These are phyloP conservation scores for Pythium aristosporum DNA, from an alignment of 352 stramenopile species.

Conservation along the genomic window DNA sequence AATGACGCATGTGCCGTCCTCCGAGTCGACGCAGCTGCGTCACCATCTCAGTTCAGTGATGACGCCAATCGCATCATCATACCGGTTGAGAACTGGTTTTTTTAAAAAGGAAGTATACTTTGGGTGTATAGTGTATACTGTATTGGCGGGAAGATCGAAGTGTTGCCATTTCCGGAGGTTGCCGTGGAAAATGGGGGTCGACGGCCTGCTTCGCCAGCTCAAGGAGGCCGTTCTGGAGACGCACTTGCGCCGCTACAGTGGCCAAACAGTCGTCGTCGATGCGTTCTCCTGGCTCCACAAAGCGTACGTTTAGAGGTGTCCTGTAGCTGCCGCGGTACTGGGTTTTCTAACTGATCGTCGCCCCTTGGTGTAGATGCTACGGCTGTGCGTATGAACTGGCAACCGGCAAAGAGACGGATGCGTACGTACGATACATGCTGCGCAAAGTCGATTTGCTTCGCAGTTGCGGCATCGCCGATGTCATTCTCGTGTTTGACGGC, in stretches of 20 bases:
- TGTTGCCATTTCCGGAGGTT: neutral
- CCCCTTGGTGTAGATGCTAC: slow-evolving; percentile 48
- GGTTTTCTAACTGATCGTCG: neutral
- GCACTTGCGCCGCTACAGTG: slow-evolving; percentile 51
- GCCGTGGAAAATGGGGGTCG: slow-evolving; percentile 53
- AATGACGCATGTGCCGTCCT: slow-evolving; percentile 5
- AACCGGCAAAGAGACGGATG: slow-evolving; percentile 55
- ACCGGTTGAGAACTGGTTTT: slow-evolving; percentile 13
- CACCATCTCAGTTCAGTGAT: slow-evolving; percentile 10
- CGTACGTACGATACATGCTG: slow-evolving; percentile 75
- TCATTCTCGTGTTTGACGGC: slow-evolving; percentile 77
- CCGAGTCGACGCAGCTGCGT: slow-evolving; percentile 13
- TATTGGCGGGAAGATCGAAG: slow-evolving; percentile 26
- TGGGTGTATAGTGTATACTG: neutral
- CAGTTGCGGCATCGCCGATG: slow-evolving; percentile 46
- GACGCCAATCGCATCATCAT: slow-evolving; percentile 4
- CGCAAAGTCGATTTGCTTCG: slow-evolving; percentile 68
- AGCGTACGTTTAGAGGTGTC: slow-evolving; percentile 41
- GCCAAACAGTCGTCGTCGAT: slow-evolving; percentile 63
- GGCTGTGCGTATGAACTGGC: slow-evolving; percentile 75
- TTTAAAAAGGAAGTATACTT: too few relatives aligned
- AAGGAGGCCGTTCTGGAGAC: slow-evolving; percentile 52
- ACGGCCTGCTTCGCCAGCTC: slow-evolving; percentile 61
- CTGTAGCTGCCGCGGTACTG: neutral
- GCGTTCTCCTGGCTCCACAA: slow-evolving; percentile 83